A percentile compares a stretch with the other conserved stretches of the same genome.
phyloP scores from a whole-genome alignment of 1,284 basidiomycete species.

The Cutaneotrichosporon sp. region DNA sequence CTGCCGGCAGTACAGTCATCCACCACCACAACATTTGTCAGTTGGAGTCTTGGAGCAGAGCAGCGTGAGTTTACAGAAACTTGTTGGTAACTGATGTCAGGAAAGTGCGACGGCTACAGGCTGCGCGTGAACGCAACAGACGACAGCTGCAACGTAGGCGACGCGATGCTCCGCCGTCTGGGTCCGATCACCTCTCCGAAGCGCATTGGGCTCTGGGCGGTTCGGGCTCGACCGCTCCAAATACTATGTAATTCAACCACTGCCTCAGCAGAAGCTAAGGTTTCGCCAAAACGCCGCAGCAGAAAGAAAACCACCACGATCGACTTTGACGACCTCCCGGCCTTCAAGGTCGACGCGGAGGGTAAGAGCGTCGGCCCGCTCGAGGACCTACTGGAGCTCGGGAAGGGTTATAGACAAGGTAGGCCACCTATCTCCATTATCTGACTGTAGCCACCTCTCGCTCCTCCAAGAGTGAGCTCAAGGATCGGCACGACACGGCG shows the following conservation, averaged over 20 bases:
- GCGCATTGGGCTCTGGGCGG: constrained; percentile 12
- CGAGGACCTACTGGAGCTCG: constrained; percentile 14
- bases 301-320: constrained; percentile 10
- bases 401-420: not conserved
- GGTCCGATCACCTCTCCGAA: constrained; percentile 8
- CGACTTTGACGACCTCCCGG: constrained; percentile 22
- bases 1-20: not conserved
- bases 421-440: not conserved
- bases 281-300: not conserved
- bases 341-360: constrained; percentile 9
- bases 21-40: not conserved
- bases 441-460: not conserved
- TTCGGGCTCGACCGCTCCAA: not conserved
- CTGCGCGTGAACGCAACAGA: not conserved
- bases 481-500: not conserved
- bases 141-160: not conserved
- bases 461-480: not conserved
- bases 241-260: not conserved
- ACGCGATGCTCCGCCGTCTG: constrained; percentile 17
- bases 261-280: not conserved
- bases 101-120: not conserved
- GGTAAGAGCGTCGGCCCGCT: constrained; percentile 23
- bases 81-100: not conserved
- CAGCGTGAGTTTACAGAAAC: not conserved
- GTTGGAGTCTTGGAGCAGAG: not conserved